Evolutionary conservation across 2,329 filamentous ascomycete species (phyloP).

Genomic region (Apiospora kogelbergensis): DNA sequence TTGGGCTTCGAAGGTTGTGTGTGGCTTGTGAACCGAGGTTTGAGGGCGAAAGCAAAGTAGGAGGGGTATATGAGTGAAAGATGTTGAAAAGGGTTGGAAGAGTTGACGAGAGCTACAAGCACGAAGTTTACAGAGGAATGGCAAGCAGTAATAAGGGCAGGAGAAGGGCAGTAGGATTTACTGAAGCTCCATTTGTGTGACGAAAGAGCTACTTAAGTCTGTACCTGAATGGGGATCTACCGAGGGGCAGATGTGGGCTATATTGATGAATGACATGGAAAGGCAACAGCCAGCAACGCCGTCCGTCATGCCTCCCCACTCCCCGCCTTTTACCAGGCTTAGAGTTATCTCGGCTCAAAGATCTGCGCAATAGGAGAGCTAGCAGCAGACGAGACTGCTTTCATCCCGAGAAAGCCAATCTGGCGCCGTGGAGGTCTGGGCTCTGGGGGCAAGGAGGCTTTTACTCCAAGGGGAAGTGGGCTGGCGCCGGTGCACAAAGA

Average conservation of each 20-base stretch:
- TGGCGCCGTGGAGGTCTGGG: not conserved
- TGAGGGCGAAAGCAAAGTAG: not conserved
- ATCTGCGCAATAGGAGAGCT: not conserved
- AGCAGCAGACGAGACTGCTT: not conserved
- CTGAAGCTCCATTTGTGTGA: conserved; percentile 9
- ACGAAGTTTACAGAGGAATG: not conserved
- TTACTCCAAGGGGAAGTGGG: not conserved
- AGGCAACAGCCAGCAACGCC: not conserved
- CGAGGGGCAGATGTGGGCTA: conserved; percentile 10
- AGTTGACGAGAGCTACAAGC: not conserved
- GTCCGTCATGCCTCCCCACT: not conserved
- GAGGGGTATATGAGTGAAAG: not conserved
- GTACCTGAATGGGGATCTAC: conserved; percentile 5
- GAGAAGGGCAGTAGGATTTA: not conserved
- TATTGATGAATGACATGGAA: conserved; percentile 6
- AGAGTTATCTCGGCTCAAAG: conserved; percentile 1
- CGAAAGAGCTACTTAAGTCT: conserved; percentile 9
- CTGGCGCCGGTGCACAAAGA: conserved; percentile 22
- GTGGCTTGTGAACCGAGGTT: conserved; percentile 1
- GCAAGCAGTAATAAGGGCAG: conserved; percentile 2
- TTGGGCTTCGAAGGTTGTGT: not conserved
- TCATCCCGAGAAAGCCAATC: conserved; percentile 1
- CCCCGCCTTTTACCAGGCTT: conserved; percentile 8
- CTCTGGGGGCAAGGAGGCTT: not conserved
- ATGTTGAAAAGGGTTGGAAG: not conserved